A percentile compares a stretch with the other conserved stretches of the same genome.
Conservation (phyloP, 116 monocot species). For the Thalassia testudinum region DNA sequence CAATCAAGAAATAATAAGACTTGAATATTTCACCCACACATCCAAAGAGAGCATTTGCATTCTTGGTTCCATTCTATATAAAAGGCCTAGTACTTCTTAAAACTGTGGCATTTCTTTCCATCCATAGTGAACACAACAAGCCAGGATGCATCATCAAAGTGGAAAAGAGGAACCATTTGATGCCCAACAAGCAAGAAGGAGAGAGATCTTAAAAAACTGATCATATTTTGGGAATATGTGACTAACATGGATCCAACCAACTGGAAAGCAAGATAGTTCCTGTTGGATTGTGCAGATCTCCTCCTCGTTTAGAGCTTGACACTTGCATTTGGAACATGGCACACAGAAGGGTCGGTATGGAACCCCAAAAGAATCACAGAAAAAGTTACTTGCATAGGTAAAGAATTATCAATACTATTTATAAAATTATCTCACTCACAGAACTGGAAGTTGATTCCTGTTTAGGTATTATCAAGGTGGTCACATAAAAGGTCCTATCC, state of each 20-base stretch:
- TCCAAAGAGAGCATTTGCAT: no score
- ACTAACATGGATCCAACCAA: conserved; percentile 95
- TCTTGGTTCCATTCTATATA: no score
- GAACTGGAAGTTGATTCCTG: conserved; percentile 75
- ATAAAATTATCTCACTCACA: conserved; percentile 21
- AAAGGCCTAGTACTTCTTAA: no score
- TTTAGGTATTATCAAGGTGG: conserved; percentile 78
- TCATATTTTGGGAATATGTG: neutral
- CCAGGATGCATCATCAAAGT: no score
- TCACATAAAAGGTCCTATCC: conserved; percentile 59
- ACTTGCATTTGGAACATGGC: conserved; percentile 26
- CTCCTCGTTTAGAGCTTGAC: conserved; percentile 79
- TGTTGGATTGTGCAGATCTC: conserved; percentile 66
- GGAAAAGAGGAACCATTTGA: no score
- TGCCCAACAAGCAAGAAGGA: no score
- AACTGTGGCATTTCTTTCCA: no score
- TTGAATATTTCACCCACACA: no score
- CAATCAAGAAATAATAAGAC: no score
- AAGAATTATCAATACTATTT: neutral
- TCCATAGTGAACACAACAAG: no score
- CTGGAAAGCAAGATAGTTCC: conserved; percentile 52
- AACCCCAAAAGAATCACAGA: neutral
- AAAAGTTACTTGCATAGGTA: neutral
- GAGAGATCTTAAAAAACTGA: no score
- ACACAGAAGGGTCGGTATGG: neutral